Conservation (phyloP, 2,329 filamentous ascomycete genomes). For the Sarocladiaceae sp. region DNA sequence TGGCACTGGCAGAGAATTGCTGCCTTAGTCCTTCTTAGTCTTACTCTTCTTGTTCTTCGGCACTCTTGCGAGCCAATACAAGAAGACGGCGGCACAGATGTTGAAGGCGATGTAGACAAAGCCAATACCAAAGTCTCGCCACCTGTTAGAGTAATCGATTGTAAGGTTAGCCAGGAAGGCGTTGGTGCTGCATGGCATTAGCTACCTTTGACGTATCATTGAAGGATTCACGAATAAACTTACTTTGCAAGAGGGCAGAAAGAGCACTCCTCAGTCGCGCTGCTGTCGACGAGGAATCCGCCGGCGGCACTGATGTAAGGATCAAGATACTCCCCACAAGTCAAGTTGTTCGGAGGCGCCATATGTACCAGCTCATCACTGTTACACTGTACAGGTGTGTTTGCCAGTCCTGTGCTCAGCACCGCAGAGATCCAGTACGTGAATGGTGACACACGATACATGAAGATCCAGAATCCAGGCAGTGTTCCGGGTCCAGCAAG, state of each 20-base stretch:
- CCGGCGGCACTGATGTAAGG: conserved; percentile 38
- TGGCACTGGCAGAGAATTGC: too few species aligned
- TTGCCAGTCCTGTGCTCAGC: conserved; percentile 13
- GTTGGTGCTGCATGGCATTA: conserved; percentile 38
- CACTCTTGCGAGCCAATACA: conserved; percentile 46
- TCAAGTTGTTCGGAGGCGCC: conserved; percentile 47
- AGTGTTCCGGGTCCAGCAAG: conserved; percentile 54
- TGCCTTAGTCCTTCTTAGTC: conserved; percentile 9
- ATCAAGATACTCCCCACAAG: conserved; percentile 52
- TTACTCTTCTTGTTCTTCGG: conserved; percentile 26
- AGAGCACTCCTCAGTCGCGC: conserved; percentile 41
- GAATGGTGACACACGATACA: conserved; percentile 62
- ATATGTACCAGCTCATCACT: conserved; percentile 63
- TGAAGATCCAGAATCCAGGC: conserved; percentile 69
- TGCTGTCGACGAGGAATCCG: conserved; percentile 50
- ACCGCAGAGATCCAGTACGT: conserved; percentile 19
- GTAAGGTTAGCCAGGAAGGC: conserved; percentile 33
- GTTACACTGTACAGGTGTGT: conserved; percentile 44
- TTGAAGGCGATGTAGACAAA: conserved; percentile 53
- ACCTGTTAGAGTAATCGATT: conserved; percentile 44
- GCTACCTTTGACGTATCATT: too few species aligned
- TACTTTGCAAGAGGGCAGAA: conserved; percentile 40
- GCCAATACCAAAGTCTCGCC: conserved; percentile 55
- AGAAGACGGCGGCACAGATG: conserved; percentile 39
- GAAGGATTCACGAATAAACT: too few species aligned